These are phyloP conservation scores for Allantophomopsis cytisporea DNA, from an alignment of 2,329 filamentous ascomycete species.

Conservation along the genomic window DNA sequence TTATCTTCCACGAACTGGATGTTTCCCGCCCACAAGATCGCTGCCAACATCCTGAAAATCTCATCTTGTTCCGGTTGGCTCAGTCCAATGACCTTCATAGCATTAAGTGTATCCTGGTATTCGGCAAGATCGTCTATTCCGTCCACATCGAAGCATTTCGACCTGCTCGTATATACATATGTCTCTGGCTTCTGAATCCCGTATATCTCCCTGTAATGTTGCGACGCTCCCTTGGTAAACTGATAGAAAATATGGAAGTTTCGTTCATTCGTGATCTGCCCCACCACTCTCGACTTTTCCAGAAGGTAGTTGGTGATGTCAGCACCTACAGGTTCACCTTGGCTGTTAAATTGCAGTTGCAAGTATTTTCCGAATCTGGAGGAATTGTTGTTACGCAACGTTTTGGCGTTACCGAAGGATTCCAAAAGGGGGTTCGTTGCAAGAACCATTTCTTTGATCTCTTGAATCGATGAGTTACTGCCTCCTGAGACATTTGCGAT, in stretches of 20 bases:
- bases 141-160: slow-evolving; percentile 87
- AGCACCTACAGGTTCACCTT: slow-evolving; percentile 86
- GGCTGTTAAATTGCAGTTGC: slow-evolving; percentile 86
- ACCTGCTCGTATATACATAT: slow-evolving; percentile 86
- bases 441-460: slow-evolving; percentile 98
- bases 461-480: slow-evolving; percentile 58
- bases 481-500: slow-evolving; percentile 94
- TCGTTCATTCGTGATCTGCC: slow-evolving; percentile 87
- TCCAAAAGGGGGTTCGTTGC: slow-evolving; percentile 95
- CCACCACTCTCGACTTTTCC: slow-evolving; percentile 89
- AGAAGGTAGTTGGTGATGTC: slow-evolving; percentile 97
- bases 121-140: slow-evolving; percentile 89
- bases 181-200: slow-evolving; percentile 86
- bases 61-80: slow-evolving; percentile 82
- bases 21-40: slow-evolving; percentile 90
- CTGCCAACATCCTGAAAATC: slow-evolving; percentile 89
- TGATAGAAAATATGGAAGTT: slow-evolving; percentile 99
- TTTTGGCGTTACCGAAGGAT: slow-evolving; percentile 98
- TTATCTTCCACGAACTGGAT: slow-evolving; percentile 85
- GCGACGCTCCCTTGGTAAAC: slow-evolving; percentile 89
- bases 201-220: slow-evolving; percentile 73
- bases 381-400: slow-evolving; percentile 95
- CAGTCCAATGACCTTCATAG: slow-evolving; percentile 90
- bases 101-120: slow-evolving; percentile 79
- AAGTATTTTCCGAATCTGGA: slow-evolving; percentile 97